Evolutionary conservation across 805 yeast species (phyloP).

Genomic region (Sugiyamaella lignohabitans): DNA sequence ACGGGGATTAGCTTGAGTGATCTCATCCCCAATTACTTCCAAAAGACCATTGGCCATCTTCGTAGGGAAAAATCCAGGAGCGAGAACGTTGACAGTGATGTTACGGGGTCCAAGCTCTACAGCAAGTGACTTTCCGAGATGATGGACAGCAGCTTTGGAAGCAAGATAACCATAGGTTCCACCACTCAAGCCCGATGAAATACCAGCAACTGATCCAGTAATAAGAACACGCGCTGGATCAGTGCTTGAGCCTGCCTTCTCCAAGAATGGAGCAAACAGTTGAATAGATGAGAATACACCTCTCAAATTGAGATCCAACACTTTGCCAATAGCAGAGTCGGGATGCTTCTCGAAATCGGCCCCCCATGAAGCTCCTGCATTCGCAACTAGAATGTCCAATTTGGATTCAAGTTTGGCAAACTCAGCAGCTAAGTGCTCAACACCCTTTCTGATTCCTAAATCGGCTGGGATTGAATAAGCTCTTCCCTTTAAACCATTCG

Average conservation of each 20-base stretch:
- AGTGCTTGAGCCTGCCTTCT: conserved; percentile 43
- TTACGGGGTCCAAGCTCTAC: conserved; percentile 58
- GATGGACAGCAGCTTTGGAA: conserved; percentile 70
- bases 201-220: conserved; percentile 61
- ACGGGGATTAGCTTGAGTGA: conserved; percentile 51
- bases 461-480: conserved; percentile 53
- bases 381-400: conserved; percentile 62
- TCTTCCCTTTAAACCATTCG: conserved; percentile 28
- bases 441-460: conserved; percentile 45
- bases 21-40: conserved; percentile 46
- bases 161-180: conserved; percentile 68
- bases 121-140: conserved; percentile 58
- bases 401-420: conserved; percentile 36
- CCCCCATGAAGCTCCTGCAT: conserved; percentile 81
- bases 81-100: conserved; percentile 62
- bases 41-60: conserved; percentile 67
- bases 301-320: conserved; percentile 54
- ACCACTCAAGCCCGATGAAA: conserved; percentile 36
- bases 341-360: conserved; percentile 56
- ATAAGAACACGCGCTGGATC: conserved; percentile 62
- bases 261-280: conserved; percentile 52
- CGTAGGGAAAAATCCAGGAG: conserved; percentile 74
- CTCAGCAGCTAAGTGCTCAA: conserved; percentile 38
- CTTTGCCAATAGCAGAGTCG: conserved; percentile 54
- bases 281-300: conserved; percentile 66